Base-by-base conservation (phyloP, 1,139 yeast species). In the Kodamaea plutei region DNA sequence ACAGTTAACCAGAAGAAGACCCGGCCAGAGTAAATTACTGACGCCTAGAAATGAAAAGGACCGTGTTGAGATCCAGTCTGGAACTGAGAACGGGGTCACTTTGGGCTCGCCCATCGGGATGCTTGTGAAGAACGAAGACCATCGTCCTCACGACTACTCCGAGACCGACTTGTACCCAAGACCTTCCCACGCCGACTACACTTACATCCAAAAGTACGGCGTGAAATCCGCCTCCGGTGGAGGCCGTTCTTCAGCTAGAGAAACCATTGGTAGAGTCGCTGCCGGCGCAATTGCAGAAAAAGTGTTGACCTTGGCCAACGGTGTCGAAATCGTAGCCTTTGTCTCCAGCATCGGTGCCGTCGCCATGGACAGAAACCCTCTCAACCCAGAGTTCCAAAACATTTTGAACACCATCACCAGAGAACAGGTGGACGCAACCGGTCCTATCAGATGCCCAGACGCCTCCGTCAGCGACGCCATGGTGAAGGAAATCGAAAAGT, bases 261-360 rank as follows among this genome's bases (percentile, higher is more conserved):
- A 91, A 61, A 91, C 98, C 30, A 91, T 93, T 48, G 98, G 97
- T 34, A 76, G 98, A 57, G 98, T 91, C 32, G 98, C 98, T 30
- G 98, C 97, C 9, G 97, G 97, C 45, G 97, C 96, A 36, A 80
- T 91, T 58, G 98, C 98, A 26, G 98, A 91, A 58, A 89, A 88
- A 64, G 79, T 87, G 45, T 72, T 91, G 52, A 54, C 65, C 32
- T 78, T 82, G 48, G 83, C 84, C 34, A 80, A 83, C 54, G 76
- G 77, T 38, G 93, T 91, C 29, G 98, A 93, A 60, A 87, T 91
- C 50, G 96, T 91, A 23, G 98, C 97, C 1, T 91, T 93, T 62
- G 97, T 91, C 19, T 77, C 94, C 11, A 83, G 85, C 39, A 95
- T 91, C 41, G 98, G 98, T 21, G 69, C 71, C 20, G 69, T 84